Conservation (phyloP, 2,329 filamentous ascomycete genomes). For the Phyllachora maydis region DNA sequence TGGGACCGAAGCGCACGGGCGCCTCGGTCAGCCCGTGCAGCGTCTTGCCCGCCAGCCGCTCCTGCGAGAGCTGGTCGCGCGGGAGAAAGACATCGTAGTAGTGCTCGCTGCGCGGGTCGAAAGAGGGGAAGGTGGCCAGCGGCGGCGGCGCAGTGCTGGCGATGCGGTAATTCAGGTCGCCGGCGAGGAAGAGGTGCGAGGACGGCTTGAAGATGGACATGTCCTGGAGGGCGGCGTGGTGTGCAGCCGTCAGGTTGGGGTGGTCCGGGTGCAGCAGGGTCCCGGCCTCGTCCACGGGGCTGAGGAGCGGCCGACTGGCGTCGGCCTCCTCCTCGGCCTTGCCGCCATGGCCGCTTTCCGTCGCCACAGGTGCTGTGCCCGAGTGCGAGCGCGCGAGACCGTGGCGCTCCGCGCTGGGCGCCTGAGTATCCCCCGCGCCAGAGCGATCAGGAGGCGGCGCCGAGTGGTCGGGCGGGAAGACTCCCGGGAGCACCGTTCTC, state of each 20-base stretch:
- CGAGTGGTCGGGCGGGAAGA: conserved; percentile 3
- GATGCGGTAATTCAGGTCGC: conserved; percentile 91
- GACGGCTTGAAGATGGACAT: conserved; percentile 54
- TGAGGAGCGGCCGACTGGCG: neutral
- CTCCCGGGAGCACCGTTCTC: conserved; percentile 14
- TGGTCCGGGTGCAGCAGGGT: conserved; percentile 3
- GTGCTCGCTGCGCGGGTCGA: conserved; percentile 27
- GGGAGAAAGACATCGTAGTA: conserved; percentile 49
- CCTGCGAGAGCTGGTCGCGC: conserved; percentile 60
- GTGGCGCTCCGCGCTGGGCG: no score
- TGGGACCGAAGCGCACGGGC: conserved; percentile 62
- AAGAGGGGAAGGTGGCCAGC: conserved; percentile 41
- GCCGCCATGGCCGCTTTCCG: conserved; percentile 4
- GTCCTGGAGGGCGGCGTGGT: conserved; percentile 19
- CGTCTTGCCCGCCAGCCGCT: conserved; percentile 46
- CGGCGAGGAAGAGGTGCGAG: conserved; percentile 66
- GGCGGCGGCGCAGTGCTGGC: conserved; percentile 40
- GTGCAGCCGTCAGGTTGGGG: conserved; percentile 1
- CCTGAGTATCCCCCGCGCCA: conserved; percentile 4
- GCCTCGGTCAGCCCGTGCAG: conserved; percentile 64
- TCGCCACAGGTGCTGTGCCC: no score
- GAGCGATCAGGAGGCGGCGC: conserved; percentile 4
- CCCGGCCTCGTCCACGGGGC: conserved; percentile 1
- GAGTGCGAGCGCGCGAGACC: no score
- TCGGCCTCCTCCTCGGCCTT: conserved; percentile 6